Evolutionary conservation across 2,329 filamentous ascomycete genomes (phyloP).

Genomic region (Phialophora tarda): DNA sequence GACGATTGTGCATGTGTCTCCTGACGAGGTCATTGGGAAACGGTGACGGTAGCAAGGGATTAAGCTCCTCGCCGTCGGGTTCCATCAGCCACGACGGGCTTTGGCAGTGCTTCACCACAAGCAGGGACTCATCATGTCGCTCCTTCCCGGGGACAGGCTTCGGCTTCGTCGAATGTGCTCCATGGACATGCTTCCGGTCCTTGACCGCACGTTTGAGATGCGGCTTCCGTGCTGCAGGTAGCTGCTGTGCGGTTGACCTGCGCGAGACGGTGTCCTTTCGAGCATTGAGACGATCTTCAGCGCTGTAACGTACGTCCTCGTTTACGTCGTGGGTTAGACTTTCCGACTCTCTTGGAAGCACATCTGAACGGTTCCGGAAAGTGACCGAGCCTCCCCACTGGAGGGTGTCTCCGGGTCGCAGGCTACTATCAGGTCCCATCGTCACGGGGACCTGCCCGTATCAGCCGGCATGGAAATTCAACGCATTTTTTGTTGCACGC

Average conservation of each 20-base stretch:
- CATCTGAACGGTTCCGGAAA: slow-evolving; percentile 4
- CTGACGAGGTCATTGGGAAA: slow-evolving; percentile 18
- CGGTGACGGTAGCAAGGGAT: slow-evolving; percentile 12
- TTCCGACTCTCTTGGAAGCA: not conserved
- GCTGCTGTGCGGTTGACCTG: not conserved
- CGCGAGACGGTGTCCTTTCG: not conserved
- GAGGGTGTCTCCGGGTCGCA: not conserved
- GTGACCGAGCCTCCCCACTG: slow-evolving; percentile 12
- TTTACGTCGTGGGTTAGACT: not conserved
- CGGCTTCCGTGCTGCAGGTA: slow-evolving; percentile 1
- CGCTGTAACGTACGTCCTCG: not conserved
- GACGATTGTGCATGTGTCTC: slow-evolving; percentile 14
- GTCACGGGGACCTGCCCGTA: slow-evolving; percentile 5
- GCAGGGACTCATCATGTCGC: not conserved
- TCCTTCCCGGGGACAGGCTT: not conserved
- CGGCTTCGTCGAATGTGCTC: not conserved
- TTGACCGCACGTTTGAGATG: slow-evolving; percentile 10
- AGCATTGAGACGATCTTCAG: not conserved
- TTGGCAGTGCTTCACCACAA: not conserved
- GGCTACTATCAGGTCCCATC: not conserved
- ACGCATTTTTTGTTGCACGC: not conserved
- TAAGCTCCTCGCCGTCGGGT: slow-evolving; percentile 10
- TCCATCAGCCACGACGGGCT: slow-evolving; percentile 8
- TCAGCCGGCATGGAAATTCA: not conserved
- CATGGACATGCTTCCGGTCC: not conserved